Percentiles rank a stretch among this genome's conserved stretches.
These are phyloP conservation scores for Blastobotrys apis DNA, from an alignment of 1,139 yeast species.

Conservation along the genomic window DNA sequence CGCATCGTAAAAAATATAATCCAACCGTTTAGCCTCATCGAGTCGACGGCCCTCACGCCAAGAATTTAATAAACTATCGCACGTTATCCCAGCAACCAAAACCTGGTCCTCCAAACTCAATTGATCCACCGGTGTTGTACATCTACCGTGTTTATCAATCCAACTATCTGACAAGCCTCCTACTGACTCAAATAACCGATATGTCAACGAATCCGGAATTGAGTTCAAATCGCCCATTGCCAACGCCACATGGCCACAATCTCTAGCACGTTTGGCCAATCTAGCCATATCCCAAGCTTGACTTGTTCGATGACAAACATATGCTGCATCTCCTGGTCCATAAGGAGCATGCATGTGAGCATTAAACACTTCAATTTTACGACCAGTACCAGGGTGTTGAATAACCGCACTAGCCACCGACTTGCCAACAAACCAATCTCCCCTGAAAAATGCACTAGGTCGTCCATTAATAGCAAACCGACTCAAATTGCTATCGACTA, in stretches of 20 bases:
- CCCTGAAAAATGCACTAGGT: constrained; percentile 88
- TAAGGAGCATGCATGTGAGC: constrained; percentile 99
- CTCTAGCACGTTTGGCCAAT: constrained; percentile 55
- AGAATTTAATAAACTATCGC: constrained; percentile 81
- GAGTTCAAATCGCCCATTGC: constrained; percentile 93
- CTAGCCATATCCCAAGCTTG: constrained; percentile 96
- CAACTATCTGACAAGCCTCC: constrained; percentile 79
- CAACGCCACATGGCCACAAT: constrained; percentile 78
- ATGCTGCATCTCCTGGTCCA: constrained; percentile 83
- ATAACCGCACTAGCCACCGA: constrained; percentile 74
- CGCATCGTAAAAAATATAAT: constrained; percentile 77
- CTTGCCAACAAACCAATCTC: constrained; percentile 98
- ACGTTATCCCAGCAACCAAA: constrained; percentile 72
- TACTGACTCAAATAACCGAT: constrained; percentile 63
- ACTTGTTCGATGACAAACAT: constrained; percentile 82
- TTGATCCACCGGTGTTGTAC: constrained; percentile 39
- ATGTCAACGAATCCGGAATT: constrained; percentile 79
- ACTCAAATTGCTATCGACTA: constrained; percentile 69
- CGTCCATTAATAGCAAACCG: constrained; percentile 91
- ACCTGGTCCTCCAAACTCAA: constrained; percentile 69
- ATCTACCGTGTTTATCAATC: constrained; percentile 58
- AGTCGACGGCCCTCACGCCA: constrained; percentile 66
- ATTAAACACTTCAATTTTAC: constrained; percentile 73
- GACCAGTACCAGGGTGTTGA: constrained; percentile 44
- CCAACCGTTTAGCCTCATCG: constrained; percentile 83